Base-by-base conservation (phyloP, 257 asterid genomes). In the Solanum dulcamara region DNA sequence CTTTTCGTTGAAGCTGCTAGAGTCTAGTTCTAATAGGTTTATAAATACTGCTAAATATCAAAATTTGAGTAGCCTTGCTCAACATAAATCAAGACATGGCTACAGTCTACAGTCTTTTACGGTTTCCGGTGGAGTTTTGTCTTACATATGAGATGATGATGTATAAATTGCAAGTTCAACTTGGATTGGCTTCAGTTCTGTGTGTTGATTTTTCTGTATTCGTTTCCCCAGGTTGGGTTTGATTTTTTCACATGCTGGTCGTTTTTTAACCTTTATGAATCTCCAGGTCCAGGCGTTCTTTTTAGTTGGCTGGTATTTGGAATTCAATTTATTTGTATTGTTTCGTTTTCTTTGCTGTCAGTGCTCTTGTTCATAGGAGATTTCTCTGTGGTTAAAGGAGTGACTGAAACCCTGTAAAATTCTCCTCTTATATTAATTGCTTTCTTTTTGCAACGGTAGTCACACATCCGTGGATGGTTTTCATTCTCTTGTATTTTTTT, bases 21-120 rank as follows among this genome's bases (percentile, higher is more conserved):
- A 75, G 82, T 75, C 40, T 11, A 15, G 6, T 75, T 44, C n/a
- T 75, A 75, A 80, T 82, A 55, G 86, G 84, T 80, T 60, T 83
- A 13, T 80, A 40, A 85, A 48, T 64, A 64, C 51, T 81, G 80
- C 87, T 92, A 91, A 80, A 87, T 87, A 44, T 84, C 72, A 50
- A 87, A 66, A 80, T 91, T 89, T 89, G 94, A 87, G 92, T 89
- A 32, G 64, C 55, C 48, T 84, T 86, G 81, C 85, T 81, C 48
- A 75, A 85, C 86, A 80, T 89, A 86, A 89, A 82, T 80, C 60
- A 77, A 46, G 35, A 15, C 82, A 28, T 77, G 82, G 62, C 82
- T 26, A 5, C 26, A 28, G 70, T 18, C 35, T 62, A 26, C 4
- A 26, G 55, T 77, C 59, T 77, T 26, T 40, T 26, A 46, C 40